phyloP scores from a whole-genome alignment of 2,329 filamentous ascomycete species.

The Venturia carpophila region DNA sequence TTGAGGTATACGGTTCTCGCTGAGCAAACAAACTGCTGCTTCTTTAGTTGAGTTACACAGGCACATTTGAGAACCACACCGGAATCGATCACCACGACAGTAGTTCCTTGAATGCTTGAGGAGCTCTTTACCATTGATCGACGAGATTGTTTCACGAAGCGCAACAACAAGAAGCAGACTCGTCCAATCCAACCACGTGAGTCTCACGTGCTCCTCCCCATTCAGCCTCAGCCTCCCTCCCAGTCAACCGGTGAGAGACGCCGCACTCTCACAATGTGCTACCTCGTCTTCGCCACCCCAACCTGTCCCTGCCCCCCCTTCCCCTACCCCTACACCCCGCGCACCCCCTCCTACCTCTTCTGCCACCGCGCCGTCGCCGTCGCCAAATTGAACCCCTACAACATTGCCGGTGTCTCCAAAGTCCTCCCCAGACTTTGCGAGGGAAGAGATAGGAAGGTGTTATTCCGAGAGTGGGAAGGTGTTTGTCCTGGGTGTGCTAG shows the following conservation, averaged over 20 bases:
- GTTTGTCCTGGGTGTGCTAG: slow-evolving; percentile 1
- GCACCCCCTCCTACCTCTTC: neutral
- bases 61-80: neutral
- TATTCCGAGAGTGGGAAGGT: neutral
- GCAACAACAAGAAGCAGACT: no score
- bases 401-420: neutral
- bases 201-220: neutral
- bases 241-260: neutral
- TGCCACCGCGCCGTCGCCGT: slow-evolving; percentile 5
- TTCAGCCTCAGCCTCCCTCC: neutral
- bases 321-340: slow-evolving; percentile 1
- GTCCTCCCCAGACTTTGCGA: neutral
- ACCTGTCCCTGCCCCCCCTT: slow-evolving; percentile 14
- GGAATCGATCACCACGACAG: neutral
- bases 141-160: no score
- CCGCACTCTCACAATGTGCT: slow-evolving; percentile 1
- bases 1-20: neutral
- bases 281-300: slow-evolving; percentile 10
- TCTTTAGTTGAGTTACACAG: neutral
- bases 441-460: neutral
- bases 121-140: no score
- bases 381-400: neutral
- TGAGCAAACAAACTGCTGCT: neutral
- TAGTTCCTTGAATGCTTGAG: no score
- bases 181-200: neutral